Evolutionary conservation across 495 filamentous ascomycete genomes (phyloP), one percentile per base, ranked within the genome.

Genomic region (Penicillium verhagenii): DNA sequence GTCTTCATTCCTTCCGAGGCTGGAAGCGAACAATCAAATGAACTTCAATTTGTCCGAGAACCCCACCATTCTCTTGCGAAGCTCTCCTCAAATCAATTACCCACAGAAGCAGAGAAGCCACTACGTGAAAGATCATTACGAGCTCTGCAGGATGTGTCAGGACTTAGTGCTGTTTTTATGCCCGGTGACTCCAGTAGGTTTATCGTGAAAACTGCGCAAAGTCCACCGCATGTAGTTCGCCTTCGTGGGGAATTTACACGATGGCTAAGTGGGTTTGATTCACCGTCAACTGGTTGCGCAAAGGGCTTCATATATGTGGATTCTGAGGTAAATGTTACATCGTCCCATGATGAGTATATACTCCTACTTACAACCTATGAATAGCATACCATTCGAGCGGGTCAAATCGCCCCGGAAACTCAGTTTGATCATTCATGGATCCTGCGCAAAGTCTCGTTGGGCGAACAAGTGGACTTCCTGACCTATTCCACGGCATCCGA

Each of bases 261-360:
- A 37, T 82, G 85, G 46, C 77, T 96, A 60, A 86, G 83, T 51
- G 71, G 79, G 14, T 88, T 96, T 64, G 82, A 92, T 66, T 88
- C 55, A 4, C 33, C 51, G 0, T 49, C 82, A 1, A 76, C 81
- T 25, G 84, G 77, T n/a, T 91, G 89, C 63, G 84, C 89, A 21
- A 79, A 82, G 35, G 92, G 93, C 0, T 95, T 95, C 61, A 84
- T 91, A 28, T 93, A 90, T 61, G 74, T 92, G 19, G 87, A 95
- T 70, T 73, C 67, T 28, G 67, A 78, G 53, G 75, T 83, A 68
- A 38, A 21, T n/a, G 52, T 53, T n/a, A 0, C 19, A 19, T 9
- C 25, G 3, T 11, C 2, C 3, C 18, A 1, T 13, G n/a, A n/a
- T n/a, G n/a, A 24, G 11, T 3, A 16, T 28, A 11, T 43, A 9